These are phyloP conservation scores for Chenopodium formosanum DNA, from an alignment of 148 eudicot species.

Conservation along the genomic window DNA sequence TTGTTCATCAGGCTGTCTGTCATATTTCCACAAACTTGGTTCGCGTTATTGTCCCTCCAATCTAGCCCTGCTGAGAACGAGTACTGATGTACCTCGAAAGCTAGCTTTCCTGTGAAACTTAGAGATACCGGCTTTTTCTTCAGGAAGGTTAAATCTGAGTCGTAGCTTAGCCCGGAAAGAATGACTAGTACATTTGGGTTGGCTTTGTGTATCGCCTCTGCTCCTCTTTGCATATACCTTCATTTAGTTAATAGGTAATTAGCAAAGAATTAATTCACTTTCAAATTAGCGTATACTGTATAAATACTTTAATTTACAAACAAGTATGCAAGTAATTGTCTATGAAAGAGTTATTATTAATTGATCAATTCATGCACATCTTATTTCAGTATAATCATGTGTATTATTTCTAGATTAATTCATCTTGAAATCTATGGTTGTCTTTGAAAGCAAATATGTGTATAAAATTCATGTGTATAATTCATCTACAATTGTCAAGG, in stretches of 20 bases:
- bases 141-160: slow-evolving; percentile 64
- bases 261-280: too few relatives aligned
- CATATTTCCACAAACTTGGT: slow-evolving; percentile 56
- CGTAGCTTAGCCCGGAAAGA: slow-evolving; percentile 69
- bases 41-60: slow-evolving; percentile 56
- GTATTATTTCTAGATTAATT: too few relatives aligned
- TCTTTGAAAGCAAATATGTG: too few relatives aligned
- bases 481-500: too few relatives aligned
- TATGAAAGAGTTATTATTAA: too few relatives aligned
- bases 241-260: neutral
- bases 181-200: slow-evolving; percentile 74
- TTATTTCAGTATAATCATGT: too few relatives aligned
- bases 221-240: slow-evolving; percentile 90
- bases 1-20: slow-evolving; percentile 31
- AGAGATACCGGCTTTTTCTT: slow-evolving; percentile 31
- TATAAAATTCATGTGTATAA: too few relatives aligned
- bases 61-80: slow-evolving; percentile 40
- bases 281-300: too few relatives aligned
- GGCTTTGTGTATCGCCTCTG: slow-evolving; percentile 76
- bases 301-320: too few relatives aligned
- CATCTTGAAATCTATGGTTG: too few relatives aligned
- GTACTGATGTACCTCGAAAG: slow-evolving; percentile 79
- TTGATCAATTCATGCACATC: too few relatives aligned
- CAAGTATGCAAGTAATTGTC: too few relatives aligned
- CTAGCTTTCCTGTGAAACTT: slow-evolving; percentile 51